Conservation (phyloP, 148 eudicot species). For the Gaultheria prostrata region DNA sequence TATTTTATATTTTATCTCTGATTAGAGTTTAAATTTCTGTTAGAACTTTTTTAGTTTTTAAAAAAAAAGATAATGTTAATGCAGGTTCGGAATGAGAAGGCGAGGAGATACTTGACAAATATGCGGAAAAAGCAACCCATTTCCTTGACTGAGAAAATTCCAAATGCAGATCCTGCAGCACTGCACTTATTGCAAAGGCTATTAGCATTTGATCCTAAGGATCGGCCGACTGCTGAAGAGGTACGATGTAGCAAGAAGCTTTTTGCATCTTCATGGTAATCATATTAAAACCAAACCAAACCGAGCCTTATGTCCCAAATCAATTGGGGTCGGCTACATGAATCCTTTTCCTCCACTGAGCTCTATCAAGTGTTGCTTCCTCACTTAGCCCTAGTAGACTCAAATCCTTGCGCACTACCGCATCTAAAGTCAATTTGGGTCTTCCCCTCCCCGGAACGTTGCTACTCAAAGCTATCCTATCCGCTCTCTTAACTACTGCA, state of each 20-base stretch:
- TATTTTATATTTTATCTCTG: not conserved
- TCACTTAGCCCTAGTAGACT: too few species aligned
- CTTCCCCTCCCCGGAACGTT: too few species aligned
- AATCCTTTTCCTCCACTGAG: too few species aligned
- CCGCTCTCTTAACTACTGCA: too few species aligned
- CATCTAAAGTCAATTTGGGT: too few species aligned
- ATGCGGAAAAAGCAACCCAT: constrained; percentile 68
- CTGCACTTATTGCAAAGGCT: constrained; percentile 59
- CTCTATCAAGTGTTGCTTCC: too few species aligned
- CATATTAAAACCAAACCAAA: too few species aligned
- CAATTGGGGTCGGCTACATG: too few species aligned
- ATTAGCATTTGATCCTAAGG: constrained; percentile 86
- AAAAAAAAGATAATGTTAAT: not conserved
- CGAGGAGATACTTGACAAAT: constrained; percentile 64
- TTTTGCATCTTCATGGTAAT: not conserved
- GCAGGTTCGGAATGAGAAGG: constrained; percentile 84
- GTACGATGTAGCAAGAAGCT: constrained; percentile 21
- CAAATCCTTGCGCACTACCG: too few species aligned
- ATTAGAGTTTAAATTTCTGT: not conserved
- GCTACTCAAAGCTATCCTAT: too few species aligned
- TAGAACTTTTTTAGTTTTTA: not conserved
- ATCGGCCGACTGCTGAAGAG: constrained; percentile 84
- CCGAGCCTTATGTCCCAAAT: too few species aligned
- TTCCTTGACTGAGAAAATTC: constrained; percentile 60
- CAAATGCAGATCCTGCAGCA: constrained; percentile 60